Evolutionary conservation across 2,329 filamentous ascomycete species (phyloP), one percentile per base, ranked within the genome.

Genomic region (Claviceps maximensis): DNA sequence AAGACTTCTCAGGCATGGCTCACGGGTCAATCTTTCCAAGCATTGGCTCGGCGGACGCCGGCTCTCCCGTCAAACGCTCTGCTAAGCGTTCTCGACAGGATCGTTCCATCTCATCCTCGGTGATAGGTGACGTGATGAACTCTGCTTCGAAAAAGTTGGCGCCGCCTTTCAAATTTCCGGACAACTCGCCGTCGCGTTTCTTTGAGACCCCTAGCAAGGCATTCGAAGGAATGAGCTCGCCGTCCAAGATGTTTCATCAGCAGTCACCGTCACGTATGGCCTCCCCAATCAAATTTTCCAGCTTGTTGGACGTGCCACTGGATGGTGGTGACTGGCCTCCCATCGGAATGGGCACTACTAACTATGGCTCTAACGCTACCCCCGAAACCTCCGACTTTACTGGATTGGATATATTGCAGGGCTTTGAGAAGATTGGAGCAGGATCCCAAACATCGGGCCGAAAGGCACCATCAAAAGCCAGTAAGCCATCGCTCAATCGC

Each of bases 391-490:
- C 79, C 54, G 80, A 83, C 45, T 74, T 73, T 55, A 69, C 77
- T 15, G 80, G 77, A 1, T 75, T 89, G 50, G 86, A 89, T 60
- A 83, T 89, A 58, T 76, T 86, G 47, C 82, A 87, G 62, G 84
- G 84, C 10, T 89, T 89, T 61, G 80, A 84, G 63, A 86, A 83
- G 70, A 89, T 89, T 63, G 85, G 85, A 47, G 70, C 73, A 47
- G 71, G 63, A 57, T 62, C 63, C 31, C 64, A 70, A 56, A 45
- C 61, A 53, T 53, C 63, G 55, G 66, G 44, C 19, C 54, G 51
- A 36, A 51, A 65, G 55, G 63, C 65, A 56, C 64, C 60, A 42
- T 56, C 62, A 36, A 61, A 61, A 54, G 57, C 52, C 53, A 60
- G 52, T 47, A 67, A 66, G 44, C 64, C 63, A 19, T 52, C 57